These are phyloP conservation scores for Claviceps sp. DNA, from an alignment of 2,329 filamentous ascomycete genomes.

Conservation along the genomic window DNA sequence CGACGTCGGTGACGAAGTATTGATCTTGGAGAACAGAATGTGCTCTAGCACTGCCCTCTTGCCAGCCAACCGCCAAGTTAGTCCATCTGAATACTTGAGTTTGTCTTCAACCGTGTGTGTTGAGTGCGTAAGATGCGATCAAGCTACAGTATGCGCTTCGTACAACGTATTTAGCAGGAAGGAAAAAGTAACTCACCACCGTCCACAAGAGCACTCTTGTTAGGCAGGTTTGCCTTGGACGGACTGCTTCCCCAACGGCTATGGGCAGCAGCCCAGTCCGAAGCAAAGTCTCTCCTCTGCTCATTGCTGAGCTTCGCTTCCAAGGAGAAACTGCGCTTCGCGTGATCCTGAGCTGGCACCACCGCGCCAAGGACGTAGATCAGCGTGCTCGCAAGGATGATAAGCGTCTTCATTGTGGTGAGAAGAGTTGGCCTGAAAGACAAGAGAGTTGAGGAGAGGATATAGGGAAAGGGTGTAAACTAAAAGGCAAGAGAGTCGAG, in stretches of 20 bases:
- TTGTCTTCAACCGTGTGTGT: too few relatives aligned
- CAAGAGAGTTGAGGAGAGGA: neutral
- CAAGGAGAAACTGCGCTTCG: conserved; percentile 15
- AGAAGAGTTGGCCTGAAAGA: neutral
- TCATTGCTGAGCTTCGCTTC: conserved; percentile 11
- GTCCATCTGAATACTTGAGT: neutral
- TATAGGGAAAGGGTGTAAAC: neutral
- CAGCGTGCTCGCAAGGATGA: neutral
- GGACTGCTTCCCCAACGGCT: conserved; percentile 21
- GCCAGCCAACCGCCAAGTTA: neutral
- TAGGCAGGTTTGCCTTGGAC: conserved; percentile 7
- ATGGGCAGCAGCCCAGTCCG: conserved; percentile 20
- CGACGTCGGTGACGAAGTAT: conserved; percentile 29
- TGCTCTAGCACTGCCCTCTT: conserved; percentile 15
- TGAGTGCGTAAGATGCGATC: too few relatives aligned
- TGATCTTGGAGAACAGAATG: conserved; percentile 26
- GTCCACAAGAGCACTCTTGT: conserved; percentile 16
- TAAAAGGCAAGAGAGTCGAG: neutral
- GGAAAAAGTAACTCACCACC: conserved; percentile 12
- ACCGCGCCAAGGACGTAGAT: neutral
- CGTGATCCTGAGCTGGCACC: neutral
- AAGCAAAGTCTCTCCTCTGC: conserved; percentile 18
- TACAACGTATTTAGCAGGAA: neutral
- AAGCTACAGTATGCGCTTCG: neutral
- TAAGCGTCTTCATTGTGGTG: conserved; percentile 1